Evolutionary conservation across 345 rosid genomes (phyloP), one percentile per base, ranked within the genome.

Genomic region (Cochlearia excelsa): DNA sequence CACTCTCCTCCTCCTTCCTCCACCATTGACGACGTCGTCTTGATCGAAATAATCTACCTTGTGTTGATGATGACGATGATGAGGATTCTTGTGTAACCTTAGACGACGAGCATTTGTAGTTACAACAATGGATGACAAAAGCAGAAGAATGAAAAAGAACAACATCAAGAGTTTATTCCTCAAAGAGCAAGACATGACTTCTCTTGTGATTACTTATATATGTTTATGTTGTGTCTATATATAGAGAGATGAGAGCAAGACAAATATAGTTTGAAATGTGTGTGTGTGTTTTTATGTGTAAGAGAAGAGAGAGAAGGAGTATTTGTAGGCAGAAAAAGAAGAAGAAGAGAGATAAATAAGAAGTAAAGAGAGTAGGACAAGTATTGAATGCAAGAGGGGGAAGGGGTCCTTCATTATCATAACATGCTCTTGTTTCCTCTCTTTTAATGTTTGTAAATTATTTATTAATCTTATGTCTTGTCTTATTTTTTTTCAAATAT

Each of bases 381-480:
- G 31, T 60, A 70, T 51, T 70, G 55, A 70, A 63, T 63, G 65
- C 74, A 70, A 69, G 74, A 63, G 64, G 74, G 59, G 69, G 26
- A 26, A 23, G 43, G 43, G 61, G 48, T 63, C 69, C 68, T 69
- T 62, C 74, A 55, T 55, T 62, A 63, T 37, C 59, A 70, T 7
- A 70, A 70, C 74, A 70, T 70, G 74, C 60, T 70, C 50, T 33
- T 70, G 74, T 63, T 63, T 70, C 65, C 65, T 63, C 65, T 54
- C 58, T 50, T 35, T 16, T 11, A 30, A 41, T 30, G 23, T 55
- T 33, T 33, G 4, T 33, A 16, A 16, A 3, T 39, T 4, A 0
- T 39, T n/a, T 39, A 7, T 37, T 39, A 33, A 41, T 46, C 51
- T 10, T 35, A 55, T 54, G 62, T 61, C 46, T 62, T 35, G 64